A percentile compares a stretch with the other conserved stretches of the same genome.
phyloP scores from a whole-genome alignment of 2,329 filamentous ascomycete genomes.

The Colletotrichum liriopes region DNA sequence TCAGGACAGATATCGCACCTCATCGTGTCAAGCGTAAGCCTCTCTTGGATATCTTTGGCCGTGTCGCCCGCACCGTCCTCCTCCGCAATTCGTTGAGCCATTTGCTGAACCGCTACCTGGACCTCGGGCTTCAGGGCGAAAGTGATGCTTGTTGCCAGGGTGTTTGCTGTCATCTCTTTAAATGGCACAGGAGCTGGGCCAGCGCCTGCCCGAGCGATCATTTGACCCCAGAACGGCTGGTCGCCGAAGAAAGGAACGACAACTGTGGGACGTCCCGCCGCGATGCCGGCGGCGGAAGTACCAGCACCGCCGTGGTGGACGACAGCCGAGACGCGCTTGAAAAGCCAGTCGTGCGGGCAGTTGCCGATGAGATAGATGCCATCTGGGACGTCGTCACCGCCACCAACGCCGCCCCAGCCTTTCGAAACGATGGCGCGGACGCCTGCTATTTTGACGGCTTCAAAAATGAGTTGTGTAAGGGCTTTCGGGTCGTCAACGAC shows the following conservation, averaged over 20 bases:
- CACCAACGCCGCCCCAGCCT: conserved; percentile 76
- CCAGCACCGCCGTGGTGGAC: conserved; percentile 78
- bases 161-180: conserved; percentile 71
- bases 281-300: conserved; percentile 75
- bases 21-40: conserved; percentile 68
- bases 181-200: conserved; percentile 72
- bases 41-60: conserved; percentile 68
- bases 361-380: conserved; percentile 75
- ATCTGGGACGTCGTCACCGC: conserved; percentile 62
- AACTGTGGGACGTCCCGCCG: conserved; percentile 73
- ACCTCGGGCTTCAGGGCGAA: conserved; percentile 67
- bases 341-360: conserved; percentile 78
- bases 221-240: conserved; percentile 78
- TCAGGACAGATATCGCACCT: conserved; percentile 72
- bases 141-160: conserved; percentile 67
- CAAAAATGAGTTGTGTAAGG: conserved; percentile 71
- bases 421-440: conserved; percentile 75
- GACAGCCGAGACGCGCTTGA: conserved; percentile 70
- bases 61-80: conserved; percentile 70
- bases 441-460: conserved; percentile 70
- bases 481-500: conserved; percentile 74
- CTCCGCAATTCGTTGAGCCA: conserved; percentile 67
- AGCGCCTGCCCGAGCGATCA: conserved; percentile 73
- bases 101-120: conserved; percentile 53
- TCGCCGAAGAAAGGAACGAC: conserved; percentile 79